Evolutionary conservation across 192 early-diverging fungal genomes (phyloP), one percentile per base, ranked within the genome.

Genomic region (Glomus cerebriforme): DNA sequence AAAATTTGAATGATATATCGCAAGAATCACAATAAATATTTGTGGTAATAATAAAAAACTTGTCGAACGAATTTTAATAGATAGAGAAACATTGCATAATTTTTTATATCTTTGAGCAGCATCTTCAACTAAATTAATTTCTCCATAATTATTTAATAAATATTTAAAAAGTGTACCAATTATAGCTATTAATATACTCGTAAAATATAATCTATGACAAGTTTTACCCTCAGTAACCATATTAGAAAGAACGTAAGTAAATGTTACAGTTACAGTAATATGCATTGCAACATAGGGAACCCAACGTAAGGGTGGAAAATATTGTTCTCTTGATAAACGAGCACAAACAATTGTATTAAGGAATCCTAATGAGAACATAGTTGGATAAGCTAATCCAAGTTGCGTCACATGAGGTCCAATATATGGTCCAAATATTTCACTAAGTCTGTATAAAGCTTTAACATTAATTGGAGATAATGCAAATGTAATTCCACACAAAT

Each of bases 371-470:
- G 83, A 77, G 8, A 85, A 75, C 45, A 88, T 80, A 26, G 87
- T 85, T 6, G 89, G 88, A 73, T 87, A 88, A 26, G 87, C 81
- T 2, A 92, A 77, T 34, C 80, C 45, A 45, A 88, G 63, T 27
- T 92, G 90, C 13, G 88, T 89, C 66, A 89, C 19, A 17, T 88
- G 84, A 35, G 91, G 87, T 0, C 91, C 91, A 82, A 86, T 83
- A 78, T 83, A 74, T 7, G 91, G 90, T 13, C 91, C 90, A 69
- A 89, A 80, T 49, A 81, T n/a, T 4, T 82, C 84, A 7, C 89
- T 90, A 49, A 82, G 84, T 59, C 80, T 79, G 78, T 90, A 89
- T 82, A 90, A 68, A 54, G 81, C 75, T 24, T 79, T 78, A 0
- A 82, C 77, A 9, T 81, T 84, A 60, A 83, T 47, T 45, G 91